Evolutionary conservation across 2,329 filamentous ascomycete genomes (phyloP), one percentile per base, ranked within the genome.

Genomic region (Alternaria rosae): DNA sequence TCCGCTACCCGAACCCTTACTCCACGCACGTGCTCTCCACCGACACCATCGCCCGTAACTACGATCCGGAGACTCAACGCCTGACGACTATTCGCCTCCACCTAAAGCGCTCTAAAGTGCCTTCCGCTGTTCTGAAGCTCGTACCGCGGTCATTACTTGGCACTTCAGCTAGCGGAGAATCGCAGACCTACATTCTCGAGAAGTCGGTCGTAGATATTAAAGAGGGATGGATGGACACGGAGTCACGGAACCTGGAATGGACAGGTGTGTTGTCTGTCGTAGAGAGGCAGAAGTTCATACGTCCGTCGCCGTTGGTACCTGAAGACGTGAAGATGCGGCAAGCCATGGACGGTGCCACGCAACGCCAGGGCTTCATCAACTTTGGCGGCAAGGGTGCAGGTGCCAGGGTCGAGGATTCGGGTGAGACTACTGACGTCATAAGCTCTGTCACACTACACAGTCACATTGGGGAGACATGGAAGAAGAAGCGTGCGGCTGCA

Each of bases 1-100:
- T 95, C 52, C 91, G 92, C 68, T 95, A 95, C 81, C 93, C 91
- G 68, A 95, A 94, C 75, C 92, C 92, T 7, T 94, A 94, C 82
- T 90, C 89, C 68, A 89, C 87, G 66, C 92, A 95, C 82, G 92
- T 95, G 55, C 84, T 93, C 71, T 92, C 91, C 75, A 93, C 91
- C 79, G 92, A 95, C 79, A 93, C 91, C 72, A 92, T 95, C 78
- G 87, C 88, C 51, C 90, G 89, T 67, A 84, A 86, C 78, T 87
- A 92, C 80, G 92, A 94, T 79, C 85, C 89, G 7, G 82, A 81
- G n/a, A 92, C 91, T 1, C 91, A 92, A 70, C 89, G 90, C 52
- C 84, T 95, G 23, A 88, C 92, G 73, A 94, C 92, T 21, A 90
- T 91, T 8, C 91, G 92, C 67, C 86, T 95, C 65, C 92, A 94